Evolutionary conservation across 768 basidiomycete species (phyloP), one percentile per base, ranked within the genome.

Genomic region (Dioszegia hungarica): DNA sequence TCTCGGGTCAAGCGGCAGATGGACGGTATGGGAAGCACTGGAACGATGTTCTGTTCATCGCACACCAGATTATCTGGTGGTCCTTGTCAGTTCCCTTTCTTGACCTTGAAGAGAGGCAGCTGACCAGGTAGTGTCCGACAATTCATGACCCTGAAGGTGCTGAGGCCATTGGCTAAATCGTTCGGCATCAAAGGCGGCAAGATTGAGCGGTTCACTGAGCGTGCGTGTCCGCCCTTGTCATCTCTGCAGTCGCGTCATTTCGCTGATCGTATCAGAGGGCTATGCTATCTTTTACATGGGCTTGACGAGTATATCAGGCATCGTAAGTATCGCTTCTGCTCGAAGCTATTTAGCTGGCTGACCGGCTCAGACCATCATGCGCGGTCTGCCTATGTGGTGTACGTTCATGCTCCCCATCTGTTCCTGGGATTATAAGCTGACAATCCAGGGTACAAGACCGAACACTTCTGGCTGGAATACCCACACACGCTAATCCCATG

Each of bases 401-500:
- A 90, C 85, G 77, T 64, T 39, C 31, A 6, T 20, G 8, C 31
- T 33, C 28, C 12, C 20, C 17, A 31, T 25, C 19, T 10, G 14
- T 15, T 6, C 24, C 12, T 25, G 5, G 6, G 28, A 22, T 24
- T 43, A 9, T 27, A 41, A 36, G 49, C 38, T 43, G 39, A 43
- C 28, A 3, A 31, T 51, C 12, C 55, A 70, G 68, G 68, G 66
- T 77, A 70, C 64, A 79, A 81, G 44, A 91, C 90, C 0, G 79
- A 86, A 47, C 78, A 85, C 47, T 93, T 94, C 73, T 99, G 91
- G 90, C 80, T 85, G 55, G 89, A 83, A 55, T 95, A 94, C 70
- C 93, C 93, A 17, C 84, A 89, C 70, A 89, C 88, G 86, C 82
- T 87, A 43, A 89, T 99, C 87, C 82, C 82, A 24, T 84, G 85